phyloP scores from a whole-genome alignment of 495 filamentous ascomycete species.

The Extremus antarcticus region DNA sequence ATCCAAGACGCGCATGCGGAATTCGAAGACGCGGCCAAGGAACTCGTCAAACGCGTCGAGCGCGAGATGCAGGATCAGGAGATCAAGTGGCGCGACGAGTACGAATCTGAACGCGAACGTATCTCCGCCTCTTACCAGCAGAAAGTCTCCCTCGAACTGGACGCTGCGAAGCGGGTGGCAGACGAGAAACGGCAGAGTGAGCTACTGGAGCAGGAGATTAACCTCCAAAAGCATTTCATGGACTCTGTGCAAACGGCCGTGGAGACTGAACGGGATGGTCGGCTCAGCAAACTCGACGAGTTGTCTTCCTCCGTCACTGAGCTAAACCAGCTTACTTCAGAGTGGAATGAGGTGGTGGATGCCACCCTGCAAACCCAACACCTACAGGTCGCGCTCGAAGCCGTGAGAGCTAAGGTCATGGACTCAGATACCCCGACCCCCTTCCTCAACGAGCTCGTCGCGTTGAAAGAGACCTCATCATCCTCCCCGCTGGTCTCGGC shows the following conservation, averaged over 20 bases:
- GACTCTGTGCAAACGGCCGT: constrained; percentile 68
- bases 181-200: constrained; percentile 73
- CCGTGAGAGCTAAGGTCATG: constrained; percentile 56
- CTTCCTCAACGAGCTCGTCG: constrained; percentile 82
- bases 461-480: constrained; percentile 79
- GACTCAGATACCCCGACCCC: constrained; percentile 40
- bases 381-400: constrained; percentile 86
- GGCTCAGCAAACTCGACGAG: constrained; percentile 73
- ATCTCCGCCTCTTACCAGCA: constrained; percentile 64
- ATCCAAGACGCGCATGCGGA: constrained; percentile 60
- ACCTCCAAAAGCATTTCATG: constrained; percentile 73
- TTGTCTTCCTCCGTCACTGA: constrained; percentile 64
- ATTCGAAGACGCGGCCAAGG: constrained; percentile 70
- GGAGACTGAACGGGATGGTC: constrained; percentile 77
- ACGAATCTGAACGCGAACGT: constrained; percentile 75
- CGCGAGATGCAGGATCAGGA: constrained; percentile 63
- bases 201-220: constrained; percentile 82
- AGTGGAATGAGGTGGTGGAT: constrained; percentile 81
- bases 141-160: constrained; percentile 64
- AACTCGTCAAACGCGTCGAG: constrained; percentile 60
- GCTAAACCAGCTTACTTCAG: constrained; percentile 71
- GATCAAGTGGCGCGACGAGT: constrained; percentile 71
- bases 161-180: constrained; percentile 58
- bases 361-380: constrained; percentile 86
- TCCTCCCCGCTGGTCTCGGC: constrained; percentile 81